Base-by-base conservation (phyloP, 495 filamentous ascomycete species). In the Penicillium flavigenum region DNA sequence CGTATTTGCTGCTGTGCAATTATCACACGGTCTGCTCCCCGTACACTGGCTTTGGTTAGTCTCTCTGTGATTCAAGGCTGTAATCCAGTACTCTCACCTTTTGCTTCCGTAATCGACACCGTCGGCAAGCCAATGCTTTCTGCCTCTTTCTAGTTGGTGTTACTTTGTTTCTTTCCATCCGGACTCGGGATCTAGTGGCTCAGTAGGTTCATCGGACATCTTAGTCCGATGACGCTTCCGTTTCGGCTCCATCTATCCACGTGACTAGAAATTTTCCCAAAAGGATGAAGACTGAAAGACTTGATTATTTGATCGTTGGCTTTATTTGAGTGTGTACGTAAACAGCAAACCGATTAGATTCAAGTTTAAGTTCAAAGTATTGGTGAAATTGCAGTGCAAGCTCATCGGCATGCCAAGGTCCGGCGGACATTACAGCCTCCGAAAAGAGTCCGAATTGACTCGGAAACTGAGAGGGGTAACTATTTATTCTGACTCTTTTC, bases 71-170 rank as follows among this genome's bases (percentile, higher is more conserved):
- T 44, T 11, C 2, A 32, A 27, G 9, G 43, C 26, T 16, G 45
- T 19, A 11, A 42, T 39, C 3, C 9, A 32, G 12, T 45, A 38
- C 10, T 20, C 38, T 38, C 50, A 63, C 61, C 29, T 39, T 63
- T 39, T 63, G 61, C 54, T 63, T 63, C 49, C 58, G 54, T 26
- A 50, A 53, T 20, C 61, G 58, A 31, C 61, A 63, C 47, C 61
- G 54, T 36, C 34, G 54, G 39, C 61, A 63, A 17, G 58, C 50
- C 32, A 62, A 24, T 32, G 22, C 32, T 50, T 62, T 58, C 20
- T 54, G 59, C 20, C 50, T 50, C 27, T 61, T 61, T 31, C 26
- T 29, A 22, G 59, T 19, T 2, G 43, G 24, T 10, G 2, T 2
- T 27, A 29, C 49, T 26, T 17, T 44, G 27, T 29, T 58, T n/a